Evolutionary conservation across 2,329 filamentous ascomycete species (phyloP).

Genomic region (Penicillium brevicompactum): DNA sequence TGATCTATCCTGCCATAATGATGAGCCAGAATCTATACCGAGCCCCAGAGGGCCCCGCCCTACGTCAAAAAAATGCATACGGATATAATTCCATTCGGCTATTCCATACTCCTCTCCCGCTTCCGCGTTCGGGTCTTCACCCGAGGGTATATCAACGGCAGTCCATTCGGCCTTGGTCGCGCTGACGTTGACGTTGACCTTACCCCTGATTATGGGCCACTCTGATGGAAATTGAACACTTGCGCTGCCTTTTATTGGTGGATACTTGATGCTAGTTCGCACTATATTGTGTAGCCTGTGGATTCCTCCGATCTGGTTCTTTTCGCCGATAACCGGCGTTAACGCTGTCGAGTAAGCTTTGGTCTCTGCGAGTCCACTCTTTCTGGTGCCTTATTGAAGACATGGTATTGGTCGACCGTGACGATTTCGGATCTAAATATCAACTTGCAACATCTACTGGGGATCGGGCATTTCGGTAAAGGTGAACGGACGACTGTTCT

Average conservation of each 20-base stretch:
- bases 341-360: not conserved
- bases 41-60: not conserved
- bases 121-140: constrained; percentile 10
- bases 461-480: not conserved
- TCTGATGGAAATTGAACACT: constrained; percentile 1
- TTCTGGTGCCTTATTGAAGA: not conserved
- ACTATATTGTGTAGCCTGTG: not conserved
- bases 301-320: constrained; percentile 19
- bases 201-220: constrained; percentile 5
- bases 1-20: not conserved
- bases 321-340: constrained; percentile 27
- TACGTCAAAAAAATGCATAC: not conserved
- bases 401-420: not conserved
- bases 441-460: not conserved
- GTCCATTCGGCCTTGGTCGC: constrained; percentile 6
- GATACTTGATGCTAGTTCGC: not conserved
- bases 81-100: constrained; percentile 13
- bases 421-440: constrained; percentile 6
- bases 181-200: not conserved
- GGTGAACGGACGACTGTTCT: constrained; percentile 1
- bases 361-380: not conserved
- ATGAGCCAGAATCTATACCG: not conserved
- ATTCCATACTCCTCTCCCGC: constrained; percentile 22
- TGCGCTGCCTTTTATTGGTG: constrained; percentile 12
- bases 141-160: constrained; percentile 12